Base-by-base conservation (phyloP, 306 rosid species). In the Cicer cuneatum region DNA sequence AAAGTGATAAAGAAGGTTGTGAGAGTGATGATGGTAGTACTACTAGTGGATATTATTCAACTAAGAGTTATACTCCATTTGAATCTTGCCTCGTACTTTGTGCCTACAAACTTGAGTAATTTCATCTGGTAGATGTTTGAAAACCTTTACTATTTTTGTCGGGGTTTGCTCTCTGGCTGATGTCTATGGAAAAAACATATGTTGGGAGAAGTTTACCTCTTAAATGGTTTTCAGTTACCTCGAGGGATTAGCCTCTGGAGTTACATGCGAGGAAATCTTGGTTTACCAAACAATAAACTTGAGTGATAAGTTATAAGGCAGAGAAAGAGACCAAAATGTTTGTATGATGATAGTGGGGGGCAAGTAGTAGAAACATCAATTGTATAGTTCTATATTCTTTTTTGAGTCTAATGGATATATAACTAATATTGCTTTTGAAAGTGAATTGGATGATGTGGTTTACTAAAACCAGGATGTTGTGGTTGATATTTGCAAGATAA, bases 11-110 rank as follows among this genome's bases (percentile, higher is more conserved):
- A 35, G 97, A 90, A n/a, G 81, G 68, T 11, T 18, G 73, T 33
- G 91, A 83, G 1, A 87, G 93, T 61, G 97, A 91, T 52, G 74
- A 67, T 63, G 83, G 89, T 40, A 74, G 86, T 7, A 8, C 47
- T 42, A 19, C 37, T 5, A 91, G 96, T 76, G 86, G 87, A 3
- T 92, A 83, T 81, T 86, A 78, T 66, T 89, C 97, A 12, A 75
- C 96, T 0, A 24, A 6, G 4, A 87, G 90, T 49, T 72, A 72
- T 58, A 66, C 78, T 69, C 49, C 82, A 3, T 58, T 62, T 52
- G 92, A 91, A 5, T 88, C 86, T 75, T 89, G 91, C 63, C 85
- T 87, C 11, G 83, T 87, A 64, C 90, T 92, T 5, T 85, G 76
- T 74, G 90, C 91, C 45, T 86, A 85, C 79, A 90, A 90, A 83